Percentiles rank a stretch among this genome's conserved stretches.
These are phyloP conservation scores for Leccinum obscurum DNA, from an alignment of 768 basidiomycete genomes.

Conservation along the genomic window DNA sequence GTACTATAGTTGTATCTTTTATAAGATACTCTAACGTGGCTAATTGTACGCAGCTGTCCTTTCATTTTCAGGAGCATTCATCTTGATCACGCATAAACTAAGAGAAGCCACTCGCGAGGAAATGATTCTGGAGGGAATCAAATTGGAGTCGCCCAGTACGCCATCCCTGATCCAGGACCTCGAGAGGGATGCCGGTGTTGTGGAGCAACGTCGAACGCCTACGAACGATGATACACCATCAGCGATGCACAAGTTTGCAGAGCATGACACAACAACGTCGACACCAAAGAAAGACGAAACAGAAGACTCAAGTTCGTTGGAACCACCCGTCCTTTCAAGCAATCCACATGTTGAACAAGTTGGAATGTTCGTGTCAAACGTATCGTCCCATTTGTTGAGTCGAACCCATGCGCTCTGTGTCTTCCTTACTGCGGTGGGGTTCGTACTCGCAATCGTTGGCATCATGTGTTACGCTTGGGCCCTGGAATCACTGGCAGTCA, in stretches of 20 bases:
- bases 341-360: constrained; percentile 55
- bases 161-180: constrained; percentile 11
- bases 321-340: constrained; percentile 38
- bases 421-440: constrained; percentile 46
- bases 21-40: not conserved
- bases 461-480: constrained; percentile 55
- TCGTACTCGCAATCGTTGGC: constrained; percentile 51
- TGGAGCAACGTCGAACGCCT: not conserved
- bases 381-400: constrained; percentile 45
- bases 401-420: constrained; percentile 52
- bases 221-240: not conserved
- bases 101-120: constrained; percentile 52
- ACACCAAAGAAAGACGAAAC: not conserved
- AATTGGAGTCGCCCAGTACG: constrained; percentile 21
- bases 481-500: constrained; percentile 43
- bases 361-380: constrained; percentile 44
- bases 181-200: constrained; percentile 9
- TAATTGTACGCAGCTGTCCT: constrained; percentile 33
- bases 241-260: not conserved
- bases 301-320: constrained; percentile 9
- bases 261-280: not conserved
- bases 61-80: constrained; percentile 57
- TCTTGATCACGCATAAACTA: constrained; percentile 54
- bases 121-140: constrained; percentile 36
- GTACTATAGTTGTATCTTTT: constrained; percentile 13